Conservation (phyloP, 2,329 filamentous ascomycete species). For the Lachnellula arida region DNA sequence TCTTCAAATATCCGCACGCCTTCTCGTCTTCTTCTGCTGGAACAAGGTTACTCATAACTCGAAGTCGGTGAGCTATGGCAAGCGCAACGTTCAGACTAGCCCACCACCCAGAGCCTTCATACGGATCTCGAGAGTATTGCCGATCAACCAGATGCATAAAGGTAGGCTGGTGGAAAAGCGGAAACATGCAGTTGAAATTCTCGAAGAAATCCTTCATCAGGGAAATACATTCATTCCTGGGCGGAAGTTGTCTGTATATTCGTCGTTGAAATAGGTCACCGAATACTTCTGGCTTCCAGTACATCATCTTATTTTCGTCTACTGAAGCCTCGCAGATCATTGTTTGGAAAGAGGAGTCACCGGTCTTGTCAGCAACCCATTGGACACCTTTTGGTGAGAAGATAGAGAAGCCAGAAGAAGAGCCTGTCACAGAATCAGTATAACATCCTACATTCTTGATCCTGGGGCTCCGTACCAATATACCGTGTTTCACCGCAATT, state of each 20-base stretch:
- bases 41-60: constrained; percentile 92
- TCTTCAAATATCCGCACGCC: constrained; percentile 94
- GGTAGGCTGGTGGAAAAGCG: constrained; percentile 92
- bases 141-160: constrained; percentile 97
- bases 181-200: constrained; percentile 99
- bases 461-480: constrained; percentile 62
- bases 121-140: constrained; percentile 89
- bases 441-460: background rate
- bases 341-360: constrained; percentile 88
- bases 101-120: constrained; percentile 97
- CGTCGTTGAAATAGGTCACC: constrained; percentile 83
- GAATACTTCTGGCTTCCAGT: constrained; percentile 98
- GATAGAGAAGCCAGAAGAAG: constrained; percentile 96
- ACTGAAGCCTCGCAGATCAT: constrained; percentile 92
- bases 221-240: constrained; percentile 82
- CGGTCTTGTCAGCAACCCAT: constrained; percentile 97
- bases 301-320: constrained; percentile 91
- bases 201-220: constrained; percentile 92
- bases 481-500: constrained; percentile 92
- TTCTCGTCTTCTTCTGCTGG: constrained; percentile 89
- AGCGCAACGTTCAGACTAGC: constrained; percentile 90
- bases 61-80: constrained; percentile 86
- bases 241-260: constrained; percentile 76
- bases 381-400: constrained; percentile 97
- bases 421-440: constrained; percentile 52